These are phyloP conservation scores for Heliophila coronopifolia DNA, from an alignment of 441 rosid genomes.

Conservation along the genomic window DNA sequence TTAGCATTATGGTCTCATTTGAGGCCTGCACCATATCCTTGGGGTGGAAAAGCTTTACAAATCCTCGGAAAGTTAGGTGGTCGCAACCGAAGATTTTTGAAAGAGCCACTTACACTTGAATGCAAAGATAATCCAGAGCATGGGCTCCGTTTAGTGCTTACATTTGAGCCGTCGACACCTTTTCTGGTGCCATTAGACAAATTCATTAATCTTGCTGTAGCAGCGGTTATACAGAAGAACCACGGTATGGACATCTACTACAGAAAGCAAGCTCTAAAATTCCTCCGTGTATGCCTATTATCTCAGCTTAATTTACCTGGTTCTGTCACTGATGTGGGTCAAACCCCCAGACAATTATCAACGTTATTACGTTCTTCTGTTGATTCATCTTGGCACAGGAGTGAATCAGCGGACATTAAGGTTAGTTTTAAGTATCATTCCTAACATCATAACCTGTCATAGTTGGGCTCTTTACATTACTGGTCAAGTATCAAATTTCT, in stretches of 20 bases:
- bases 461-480: slow-evolving; percentile 12
- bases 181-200: slow-evolving; percentile 94
- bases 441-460: slow-evolving; percentile 10
- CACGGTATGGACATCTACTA: slow-evolving; percentile 72
- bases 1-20: slow-evolving; percentile 96
- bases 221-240: slow-evolving; percentile 69
- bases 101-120: slow-evolving; percentile 95
- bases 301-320: slow-evolving; percentile 98
- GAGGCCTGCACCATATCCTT: slow-evolving; percentile 89
- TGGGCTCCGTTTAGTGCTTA: slow-evolving; percentile 93
- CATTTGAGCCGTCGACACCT: slow-evolving; percentile 95
- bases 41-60: slow-evolving; percentile 94
- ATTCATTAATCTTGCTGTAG: slow-evolving; percentile 94
- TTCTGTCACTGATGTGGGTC: slow-evolving; percentile 68
- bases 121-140: slow-evolving; percentile 99
- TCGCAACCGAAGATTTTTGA: slow-evolving; percentile 90
- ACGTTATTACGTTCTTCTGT: slow-evolving; percentile 58
- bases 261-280: slow-evolving; percentile 82
- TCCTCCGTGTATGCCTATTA: slow-evolving; percentile 83
- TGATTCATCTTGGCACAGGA: slow-evolving; percentile 70
- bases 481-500: slow-evolving; percentile 8
- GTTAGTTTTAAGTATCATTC: slow-evolving; percentile 36
- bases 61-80: slow-evolving; percentile 99
- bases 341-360: slow-evolving; percentile 57
- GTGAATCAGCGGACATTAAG: slow-evolving; percentile 75